Conservation (phyloP, 139 green algal genomes). For the Coelastrella sp. region DNA sequence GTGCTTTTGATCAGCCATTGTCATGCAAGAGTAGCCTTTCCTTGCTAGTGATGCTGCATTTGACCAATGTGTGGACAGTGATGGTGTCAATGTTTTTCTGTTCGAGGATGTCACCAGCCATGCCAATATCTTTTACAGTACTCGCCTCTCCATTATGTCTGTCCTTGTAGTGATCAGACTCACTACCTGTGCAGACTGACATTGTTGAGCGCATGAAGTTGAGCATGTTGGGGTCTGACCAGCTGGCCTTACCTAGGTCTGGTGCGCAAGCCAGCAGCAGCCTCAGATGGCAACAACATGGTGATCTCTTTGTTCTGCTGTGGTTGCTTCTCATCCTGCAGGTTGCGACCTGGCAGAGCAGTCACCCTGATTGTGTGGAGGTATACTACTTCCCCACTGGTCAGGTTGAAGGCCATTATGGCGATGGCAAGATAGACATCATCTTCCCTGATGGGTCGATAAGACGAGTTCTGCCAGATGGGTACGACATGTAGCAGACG, state of each 20-base stretch:
- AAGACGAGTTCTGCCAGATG: constrained; percentile 59
- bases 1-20: no score
- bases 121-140: not conserved
- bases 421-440: constrained; percentile 79
- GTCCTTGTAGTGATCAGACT: no score
- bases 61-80: not conserved
- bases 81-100: not conserved
- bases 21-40: not conserved
- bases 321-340: not conserved
- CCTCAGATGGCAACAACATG: no score
- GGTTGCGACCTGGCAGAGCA: constrained; percentile 76
- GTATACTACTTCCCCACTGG: constrained; percentile 90
- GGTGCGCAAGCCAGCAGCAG: no score
- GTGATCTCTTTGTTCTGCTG: not conserved
- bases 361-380: constrained; percentile 75
- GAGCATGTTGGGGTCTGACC: no score
- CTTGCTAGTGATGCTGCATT: no score
- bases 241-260: no score
- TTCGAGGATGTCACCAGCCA: no score
- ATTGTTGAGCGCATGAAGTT: no score
- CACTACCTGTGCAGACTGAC: no score
- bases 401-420: constrained; percentile 83
- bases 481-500: no score
- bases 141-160: no score
- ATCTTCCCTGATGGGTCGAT: constrained; percentile 74